Base-by-base conservation (phyloP, 495 filamentous ascomycete species). In the Corynascus novoguineensis region DNA sequence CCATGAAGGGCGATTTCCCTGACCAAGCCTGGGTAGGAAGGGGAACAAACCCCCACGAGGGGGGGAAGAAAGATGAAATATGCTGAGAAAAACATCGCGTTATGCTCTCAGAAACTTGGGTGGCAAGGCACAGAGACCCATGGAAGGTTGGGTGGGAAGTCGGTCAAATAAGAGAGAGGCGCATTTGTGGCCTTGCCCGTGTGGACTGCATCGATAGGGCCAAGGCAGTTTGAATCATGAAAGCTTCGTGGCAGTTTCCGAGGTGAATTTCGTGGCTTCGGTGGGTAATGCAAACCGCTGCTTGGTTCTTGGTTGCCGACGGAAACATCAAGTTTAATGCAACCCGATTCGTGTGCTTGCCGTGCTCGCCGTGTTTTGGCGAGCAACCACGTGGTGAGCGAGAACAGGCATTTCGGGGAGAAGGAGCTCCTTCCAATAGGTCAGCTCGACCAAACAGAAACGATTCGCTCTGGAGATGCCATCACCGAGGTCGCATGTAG, bases 311-410 rank as follows among this genome's bases (percentile, higher is more conserved):
- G 24, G 22, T 27, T 29, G 11, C 29, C 12, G n/a, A 29, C 10
- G 17, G 28, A 25, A 24, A 44, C 38, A 25, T 1, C 15, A 24
- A 37, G 24, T 35, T 27, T 34, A 7, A 5, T 28, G 24, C 8
- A 21, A 21, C 28, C 15, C 35, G 53, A 48, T 55, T 55, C 31
- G 24, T 9, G 34, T 44, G 47, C 19, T 22, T 50, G 29, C 31
- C 28, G 34, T 44, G 47, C 19, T 22, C 37, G 29, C 31, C 28
- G 31, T 31, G 9, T 24, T 31, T 6, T 17, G 5, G 40, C 8
- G n/a, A 8, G 22, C 55, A 42, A 44, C 53, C 55, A 62, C 60
- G 60, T 62, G 55, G 50, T 59, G 55, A 55, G 27, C 22, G 35
- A 22, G 29, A 59, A 52, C 28, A 51, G 55, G 59, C 55, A 52